Evolutionary conservation across 2,329 filamentous ascomycete species (phyloP).

Genomic region (Phialemoniopsis sp.): DNA sequence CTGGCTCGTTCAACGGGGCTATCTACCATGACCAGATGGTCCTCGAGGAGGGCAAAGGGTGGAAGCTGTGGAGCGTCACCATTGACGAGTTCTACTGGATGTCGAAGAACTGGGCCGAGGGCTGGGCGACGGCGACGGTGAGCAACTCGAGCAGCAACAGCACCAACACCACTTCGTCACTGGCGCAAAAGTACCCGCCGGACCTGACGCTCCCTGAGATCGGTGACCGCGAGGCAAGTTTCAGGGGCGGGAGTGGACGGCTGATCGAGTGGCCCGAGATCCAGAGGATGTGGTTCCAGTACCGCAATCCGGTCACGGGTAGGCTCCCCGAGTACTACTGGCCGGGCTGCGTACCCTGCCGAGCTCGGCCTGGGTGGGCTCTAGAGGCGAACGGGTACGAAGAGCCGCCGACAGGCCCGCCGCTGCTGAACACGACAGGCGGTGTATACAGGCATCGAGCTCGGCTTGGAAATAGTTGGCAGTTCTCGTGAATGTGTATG

Average conservation of each 20-base stretch:
- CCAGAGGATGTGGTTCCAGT: constrained; percentile 11
- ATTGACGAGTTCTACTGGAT: constrained; percentile 14
- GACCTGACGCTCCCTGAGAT: constrained; percentile 8
- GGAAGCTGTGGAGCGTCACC: constrained; percentile 10
- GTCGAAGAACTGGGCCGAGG: constrained; percentile 4
- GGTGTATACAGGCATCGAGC: neutral
- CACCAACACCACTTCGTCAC: constrained; percentile 5
- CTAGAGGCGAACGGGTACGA: constrained; percentile 6
- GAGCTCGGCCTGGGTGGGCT: constrained; percentile 5
- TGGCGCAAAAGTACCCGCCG: constrained; percentile 7
- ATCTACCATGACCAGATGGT: constrained; percentile 12
- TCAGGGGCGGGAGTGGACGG: constrained; percentile 7
- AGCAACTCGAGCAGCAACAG: constrained; percentile 1
- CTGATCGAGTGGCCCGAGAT: constrained; percentile 10
- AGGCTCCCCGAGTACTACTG: constrained; percentile 8
- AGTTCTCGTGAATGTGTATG: neutral
- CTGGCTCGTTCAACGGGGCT: constrained; percentile 5
- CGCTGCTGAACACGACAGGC: neutral
- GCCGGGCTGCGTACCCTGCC: constrained; percentile 11
- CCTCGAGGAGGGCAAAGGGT: constrained; percentile 7
- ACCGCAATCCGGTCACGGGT: constrained; percentile 9
- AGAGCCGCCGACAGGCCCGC: constrained; percentile 10
- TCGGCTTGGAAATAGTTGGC: neutral
- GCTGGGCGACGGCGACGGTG: constrained; percentile 1
- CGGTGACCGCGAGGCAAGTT: constrained; percentile 10